Conservation (phyloP, 139 green algal species). For the Coelastrella sp. region DNA sequence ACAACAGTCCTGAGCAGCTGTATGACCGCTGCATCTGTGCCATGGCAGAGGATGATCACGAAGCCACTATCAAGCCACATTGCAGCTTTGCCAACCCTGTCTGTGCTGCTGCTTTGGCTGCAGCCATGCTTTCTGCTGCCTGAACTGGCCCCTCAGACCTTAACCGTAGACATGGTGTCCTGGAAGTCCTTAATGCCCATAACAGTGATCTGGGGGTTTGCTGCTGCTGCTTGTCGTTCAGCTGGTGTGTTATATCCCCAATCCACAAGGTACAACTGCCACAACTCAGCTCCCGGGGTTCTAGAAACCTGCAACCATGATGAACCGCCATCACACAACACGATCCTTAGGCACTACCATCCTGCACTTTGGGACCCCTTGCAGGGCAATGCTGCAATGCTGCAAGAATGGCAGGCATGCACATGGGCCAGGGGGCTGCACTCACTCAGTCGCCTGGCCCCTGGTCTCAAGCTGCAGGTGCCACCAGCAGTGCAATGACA, state of each 20-base stretch:
- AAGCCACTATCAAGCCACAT: too few species aligned
- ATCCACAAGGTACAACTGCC: conserved; percentile 91
- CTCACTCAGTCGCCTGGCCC: too few species aligned
- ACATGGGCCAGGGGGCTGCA: too few species aligned
- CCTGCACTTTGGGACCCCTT: too few species aligned
- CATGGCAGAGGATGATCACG: too few species aligned
- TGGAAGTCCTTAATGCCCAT: conserved; percentile 15
- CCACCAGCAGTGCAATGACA: not conserved
- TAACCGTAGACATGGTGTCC: not conserved
- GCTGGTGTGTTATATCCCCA: conserved; percentile 94
- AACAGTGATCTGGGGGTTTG: conserved; percentile 27
- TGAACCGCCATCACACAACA: not conserved
- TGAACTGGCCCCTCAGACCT: not conserved
- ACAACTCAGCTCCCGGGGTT: conserved; percentile 62
- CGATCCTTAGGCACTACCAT: too few species aligned
- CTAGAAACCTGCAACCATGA: conserved; percentile 64
- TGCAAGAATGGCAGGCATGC: too few species aligned
- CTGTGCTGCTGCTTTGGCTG: too few species aligned
- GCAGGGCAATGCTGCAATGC: too few species aligned
- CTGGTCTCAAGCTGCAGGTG: not conserved
- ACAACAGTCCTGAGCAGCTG: too few species aligned
- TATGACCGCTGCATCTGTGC: too few species aligned
- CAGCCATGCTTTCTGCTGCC: not conserved
- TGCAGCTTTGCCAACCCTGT: too few species aligned
- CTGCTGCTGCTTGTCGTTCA: conserved; percentile 34